Conservation (phyloP, 108 stramenopile species). For the Conticribra guillardii region DNA sequence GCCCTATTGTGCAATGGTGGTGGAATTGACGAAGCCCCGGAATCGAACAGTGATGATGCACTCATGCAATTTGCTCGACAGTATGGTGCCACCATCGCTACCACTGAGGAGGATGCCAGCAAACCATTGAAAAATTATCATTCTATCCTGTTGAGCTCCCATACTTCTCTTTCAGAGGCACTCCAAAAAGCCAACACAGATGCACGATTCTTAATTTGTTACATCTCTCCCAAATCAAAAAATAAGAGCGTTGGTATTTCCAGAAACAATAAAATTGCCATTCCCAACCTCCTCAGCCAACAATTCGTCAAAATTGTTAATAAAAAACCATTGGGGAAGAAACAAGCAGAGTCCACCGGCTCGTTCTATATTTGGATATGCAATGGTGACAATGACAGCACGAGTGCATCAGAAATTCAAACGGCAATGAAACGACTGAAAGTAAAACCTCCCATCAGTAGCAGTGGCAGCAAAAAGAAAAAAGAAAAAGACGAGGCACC, state of each 20-base stretch:
- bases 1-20: constrained; percentile 17
- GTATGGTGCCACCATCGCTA: neutral
- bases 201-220: constrained; percentile 74
- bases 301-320: constrained; percentile 60
- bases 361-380: constrained; percentile 77
- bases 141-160: constrained; percentile 20
- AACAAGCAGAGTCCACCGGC: constrained; percentile 35
- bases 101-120: neutral
- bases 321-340: constrained; percentile 54
- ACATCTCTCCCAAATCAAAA: constrained; percentile 53
- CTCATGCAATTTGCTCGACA: neutral
- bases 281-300: constrained; percentile 58
- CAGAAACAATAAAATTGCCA: constrained; percentile 38
- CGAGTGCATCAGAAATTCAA: constrained; percentile 6
- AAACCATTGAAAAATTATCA: constrained; percentile 10
- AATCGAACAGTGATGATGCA: constrained; percentile 6
- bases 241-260: constrained; percentile 6
- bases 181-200: constrained; percentile 57
- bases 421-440: constrained; percentile 67
- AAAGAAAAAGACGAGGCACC: constrained; percentile 43
- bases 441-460: constrained; percentile 37
- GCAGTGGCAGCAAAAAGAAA: constrained; percentile 30
- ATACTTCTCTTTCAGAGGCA: constrained; percentile 57
- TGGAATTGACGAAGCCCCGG: neutral
- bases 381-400: constrained; percentile 54